phyloP scores from a whole-genome alignment of 495 filamentous ascomycete genomes.

The Aspergillus sparsus region DNA sequence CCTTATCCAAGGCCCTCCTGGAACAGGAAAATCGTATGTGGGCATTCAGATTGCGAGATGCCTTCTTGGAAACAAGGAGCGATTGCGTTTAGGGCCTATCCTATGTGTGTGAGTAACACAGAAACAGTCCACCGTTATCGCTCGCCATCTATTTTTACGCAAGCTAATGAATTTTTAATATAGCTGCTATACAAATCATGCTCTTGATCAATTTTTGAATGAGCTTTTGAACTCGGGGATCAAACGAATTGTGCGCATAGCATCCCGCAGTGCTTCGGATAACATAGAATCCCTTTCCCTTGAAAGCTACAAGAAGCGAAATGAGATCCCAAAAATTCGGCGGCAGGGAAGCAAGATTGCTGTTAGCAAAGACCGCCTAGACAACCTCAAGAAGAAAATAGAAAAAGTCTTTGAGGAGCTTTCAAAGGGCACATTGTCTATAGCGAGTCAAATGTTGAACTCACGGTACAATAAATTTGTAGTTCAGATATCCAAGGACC shows the following conservation, averaged over 20 bases:
- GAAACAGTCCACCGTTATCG: too few relatives aligned
- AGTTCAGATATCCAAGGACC: background rate
- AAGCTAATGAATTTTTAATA: background rate
- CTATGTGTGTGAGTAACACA: slow-evolving; percentile 35
- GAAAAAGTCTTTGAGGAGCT: background rate
- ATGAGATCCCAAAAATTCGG: background rate
- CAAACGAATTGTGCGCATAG: slow-evolving; percentile 62
- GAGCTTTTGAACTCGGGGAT: slow-evolving; percentile 56
- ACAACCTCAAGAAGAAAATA: background rate
- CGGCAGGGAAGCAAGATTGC: background rate
- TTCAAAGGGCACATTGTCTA: background rate
- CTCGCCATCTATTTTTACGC: background rate
- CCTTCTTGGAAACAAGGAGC: slow-evolving; percentile 54
- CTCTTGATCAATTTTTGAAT: slow-evolving; percentile 64
- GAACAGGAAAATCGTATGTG: slow-evolving; percentile 63
- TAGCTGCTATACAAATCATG: slow-evolving; percentile 66
- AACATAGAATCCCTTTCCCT: slow-evolving; percentile 20
- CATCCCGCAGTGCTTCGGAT: slow-evolving; percentile 48
- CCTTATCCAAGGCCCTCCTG: slow-evolving; percentile 74
- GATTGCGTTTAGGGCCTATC: slow-evolving; percentile 59
- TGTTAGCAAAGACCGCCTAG: background rate
- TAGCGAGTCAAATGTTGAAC: background rate
- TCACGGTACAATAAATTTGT: background rate
- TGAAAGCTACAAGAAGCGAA: slow-evolving; percentile 14
- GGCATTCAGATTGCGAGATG: slow-evolving; percentile 52